A percentile compares a stretch with the other conserved stretches of the same genome.
Conservation (phyloP, 2,329 filamentous ascomycete species). For the Oidium heveae region DNA sequence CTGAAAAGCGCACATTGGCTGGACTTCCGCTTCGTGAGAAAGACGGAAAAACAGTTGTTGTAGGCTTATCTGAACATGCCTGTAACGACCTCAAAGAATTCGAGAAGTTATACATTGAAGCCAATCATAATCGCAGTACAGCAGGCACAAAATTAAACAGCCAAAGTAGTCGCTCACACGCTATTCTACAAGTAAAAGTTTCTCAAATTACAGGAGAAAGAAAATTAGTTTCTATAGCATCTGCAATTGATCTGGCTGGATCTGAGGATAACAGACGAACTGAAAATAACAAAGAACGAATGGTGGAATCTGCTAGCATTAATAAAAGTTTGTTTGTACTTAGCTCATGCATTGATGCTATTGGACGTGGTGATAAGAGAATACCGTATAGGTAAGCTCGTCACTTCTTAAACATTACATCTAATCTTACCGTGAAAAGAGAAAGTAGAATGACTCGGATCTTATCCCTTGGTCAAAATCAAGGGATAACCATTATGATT, state of each 20-base stretch:
- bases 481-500: constrained; percentile 90
- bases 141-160: constrained; percentile 82
- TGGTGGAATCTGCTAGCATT: constrained; percentile 90
- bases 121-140: constrained; percentile 73
- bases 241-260: constrained; percentile 81
- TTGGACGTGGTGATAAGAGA: constrained; percentile 45
- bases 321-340: constrained; percentile 93
- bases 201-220: constrained; percentile 43
- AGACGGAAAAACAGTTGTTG: constrained; percentile 65
- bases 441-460: constrained; percentile 75
- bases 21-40: constrained; percentile 69
- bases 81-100: constrained; percentile 78
- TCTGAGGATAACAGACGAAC: constrained; percentile 90
- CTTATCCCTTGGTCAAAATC: constrained; percentile 75
- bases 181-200: constrained; percentile 74
- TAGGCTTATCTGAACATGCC: constrained; percentile 58
- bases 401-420: background rate
- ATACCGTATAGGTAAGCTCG: constrained; percentile 42
- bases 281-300: constrained; percentile 73
- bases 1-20: constrained; percentile 51
- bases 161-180: constrained; percentile 72
- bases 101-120: constrained; percentile 69
- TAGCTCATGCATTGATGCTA: constrained; percentile 87
- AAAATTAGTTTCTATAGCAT: constrained; percentile 56
- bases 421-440: background rate